A percentile compares a stretch with the other conserved stretches of the same genome.
These are phyloP conservation scores for Serendipita sp. DNA, from an alignment of 768 basidiomycete genomes.

Conservation along the genomic window DNA sequence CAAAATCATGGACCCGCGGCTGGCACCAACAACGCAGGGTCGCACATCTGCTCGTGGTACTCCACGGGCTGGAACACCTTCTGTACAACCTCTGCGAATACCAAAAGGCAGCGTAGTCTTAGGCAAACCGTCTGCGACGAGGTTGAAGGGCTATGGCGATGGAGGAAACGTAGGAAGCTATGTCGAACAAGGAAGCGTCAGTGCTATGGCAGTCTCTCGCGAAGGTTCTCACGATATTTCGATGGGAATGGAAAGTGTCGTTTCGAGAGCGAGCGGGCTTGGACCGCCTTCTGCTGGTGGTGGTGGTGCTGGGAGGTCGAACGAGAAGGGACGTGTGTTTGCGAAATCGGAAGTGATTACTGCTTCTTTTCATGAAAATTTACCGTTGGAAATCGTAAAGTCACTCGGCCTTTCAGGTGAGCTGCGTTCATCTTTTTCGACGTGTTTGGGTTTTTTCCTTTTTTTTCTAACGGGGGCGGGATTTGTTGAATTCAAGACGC, in stretches of 20 bases:
- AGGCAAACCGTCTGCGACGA: background rate
- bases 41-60: background rate
- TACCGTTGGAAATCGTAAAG: slow-evolving; percentile 63
- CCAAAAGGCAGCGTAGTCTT: background rate
- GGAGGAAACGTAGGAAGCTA: background rate
- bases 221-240: background rate
- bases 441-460: background rate
- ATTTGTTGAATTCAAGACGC: slow-evolving; percentile 33
- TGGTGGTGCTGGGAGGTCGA: background rate
- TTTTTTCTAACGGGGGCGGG: background rate
- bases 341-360: slow-evolving; percentile 59
- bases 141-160: background rate
- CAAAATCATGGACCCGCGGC: background rate
- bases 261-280: too few relatives aligned
- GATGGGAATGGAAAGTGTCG: too few relatives aligned
- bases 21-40: background rate
- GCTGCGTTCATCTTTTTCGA: slow-evolving; percentile 13
- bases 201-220: background rate
- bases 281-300: background rate
- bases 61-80: background rate
- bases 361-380: slow-evolving; percentile 48
- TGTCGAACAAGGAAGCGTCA: background rate
- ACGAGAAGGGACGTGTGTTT: slow-evolving; percentile 27
- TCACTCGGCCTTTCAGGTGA: slow-evolving; percentile 51
- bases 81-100: background rate